These are phyloP conservation scores for Aspergillus hiratsukae DNA, from an alignment of 2,329 filamentous ascomycete species.

Conservation along the genomic window DNA sequence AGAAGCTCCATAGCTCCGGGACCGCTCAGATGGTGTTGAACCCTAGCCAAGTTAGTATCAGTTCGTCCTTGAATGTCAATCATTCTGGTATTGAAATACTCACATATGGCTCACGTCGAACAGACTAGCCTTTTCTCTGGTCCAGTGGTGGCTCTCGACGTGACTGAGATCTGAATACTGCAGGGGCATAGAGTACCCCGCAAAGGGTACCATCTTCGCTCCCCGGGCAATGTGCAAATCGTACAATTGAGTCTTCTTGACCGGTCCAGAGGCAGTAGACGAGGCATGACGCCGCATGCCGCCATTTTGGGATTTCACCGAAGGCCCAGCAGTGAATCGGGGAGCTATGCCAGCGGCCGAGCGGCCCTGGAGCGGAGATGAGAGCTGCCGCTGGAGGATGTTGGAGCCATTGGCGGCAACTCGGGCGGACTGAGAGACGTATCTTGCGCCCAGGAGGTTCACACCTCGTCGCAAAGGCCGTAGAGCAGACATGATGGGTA, in stretches of 20 bases:
- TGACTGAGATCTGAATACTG: constrained; percentile 77
- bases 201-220: constrained; percentile 96
- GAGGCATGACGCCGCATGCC: constrained; percentile 33
- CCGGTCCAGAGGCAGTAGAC: constrained; percentile 14
- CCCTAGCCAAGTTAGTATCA: constrained; percentile 38
- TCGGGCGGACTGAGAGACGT: constrained; percentile 20
- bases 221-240: constrained; percentile 72
- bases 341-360: constrained; percentile 10
- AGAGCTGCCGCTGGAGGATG: constrained; percentile 25
- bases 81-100: constrained; percentile 13
- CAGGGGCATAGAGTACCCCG: constrained; percentile 87
- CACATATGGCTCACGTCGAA: constrained; percentile 98
- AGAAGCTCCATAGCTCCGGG: constrained; percentile 77
- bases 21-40: constrained; percentile 79
- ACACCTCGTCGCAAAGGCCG: constrained; percentile 26
- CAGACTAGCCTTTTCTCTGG: constrained; percentile 77
- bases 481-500: constrained; percentile 25
- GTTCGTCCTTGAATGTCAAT: not conserved
- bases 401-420: constrained; percentile 30
- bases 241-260: constrained; percentile 64
- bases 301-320: constrained; percentile 9
- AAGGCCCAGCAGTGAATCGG: constrained; percentile 4
- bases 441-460: constrained; percentile 26
- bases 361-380: constrained; percentile 24
- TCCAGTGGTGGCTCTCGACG: constrained; percentile 83